Percentiles rank a stretch among this genome's conserved stretches.
Evolutionary conservation across 257 asterid genomes (phyloP).

Genomic region (Misopates orontium): DNA sequence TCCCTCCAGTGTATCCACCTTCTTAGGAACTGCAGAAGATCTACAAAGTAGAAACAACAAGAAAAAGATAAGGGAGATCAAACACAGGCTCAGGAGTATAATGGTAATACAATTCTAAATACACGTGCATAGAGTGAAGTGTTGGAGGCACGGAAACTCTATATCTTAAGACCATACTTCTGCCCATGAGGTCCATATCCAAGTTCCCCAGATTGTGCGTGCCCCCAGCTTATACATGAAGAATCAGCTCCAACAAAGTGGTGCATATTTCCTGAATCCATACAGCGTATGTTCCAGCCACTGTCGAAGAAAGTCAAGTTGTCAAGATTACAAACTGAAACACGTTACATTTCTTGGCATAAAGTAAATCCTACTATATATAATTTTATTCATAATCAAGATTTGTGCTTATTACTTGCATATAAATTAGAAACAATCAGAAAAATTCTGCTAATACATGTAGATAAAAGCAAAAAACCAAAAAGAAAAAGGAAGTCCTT

Average conservation of each 20-base stretch:
- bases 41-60: constrained; percentile 39
- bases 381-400: no score
- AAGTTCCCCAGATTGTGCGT: constrained; percentile 88
- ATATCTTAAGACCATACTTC: constrained; percentile 52
- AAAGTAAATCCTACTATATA: no score
- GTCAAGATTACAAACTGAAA: no score
- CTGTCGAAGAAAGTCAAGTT: constrained; percentile 39
- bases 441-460: no score
- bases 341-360: no score
- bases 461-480: not conserved
- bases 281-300: constrained; percentile 93
- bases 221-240: constrained; percentile 99
- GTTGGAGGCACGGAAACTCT: constrained; percentile 21
- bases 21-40: constrained; percentile 91
- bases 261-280: constrained; percentile 90
- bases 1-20: constrained; percentile 85
- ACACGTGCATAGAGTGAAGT: not conserved
- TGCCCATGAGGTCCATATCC: constrained; percentile 94
- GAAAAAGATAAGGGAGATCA: constrained; percentile 12
- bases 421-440: no score
- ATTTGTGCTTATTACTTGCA: no score
- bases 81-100: constrained; percentile 19
- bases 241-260: constrained; percentile 99
- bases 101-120: not conserved
- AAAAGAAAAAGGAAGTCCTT: not conserved